Base-by-base conservation (phyloP, 2,329 filamentous ascomycete species). In the Verticillium dahliae region DNA sequence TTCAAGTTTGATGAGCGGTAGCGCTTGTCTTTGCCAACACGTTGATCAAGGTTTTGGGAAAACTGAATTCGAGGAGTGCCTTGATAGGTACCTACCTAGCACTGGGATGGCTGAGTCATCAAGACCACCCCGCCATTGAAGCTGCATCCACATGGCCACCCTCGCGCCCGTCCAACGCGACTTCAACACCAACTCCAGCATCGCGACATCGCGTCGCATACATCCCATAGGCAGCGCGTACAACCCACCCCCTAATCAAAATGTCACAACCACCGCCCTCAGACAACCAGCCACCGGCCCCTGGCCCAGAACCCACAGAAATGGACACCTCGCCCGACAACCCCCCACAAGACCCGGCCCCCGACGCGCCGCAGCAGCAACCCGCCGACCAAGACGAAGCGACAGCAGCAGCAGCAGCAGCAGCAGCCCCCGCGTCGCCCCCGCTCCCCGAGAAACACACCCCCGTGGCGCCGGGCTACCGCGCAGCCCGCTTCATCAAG, bases 401-500 rank as follows among this genome's bases (percentile, higher is more conserved):
- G 5, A 5, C 27, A 31, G 27, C 27, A 7, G 59, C 69, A 22
- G 18, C 18, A 22, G 18, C 18, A 22, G 18, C 27, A 31, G 27
- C 27, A 31, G 27, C 27, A 7, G 59, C 69, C 18, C 68, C 70
- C 2, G 68, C 68, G 27, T 76, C 77, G 7, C 75, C 76, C 27
- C 75, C 75, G 27, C 72, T 79, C 1, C 79, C 78, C 1, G 65
- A 71, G 57, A 75, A 74, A 27, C 77, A 78, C 69, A 77, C 75
- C 11, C 70, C 78, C 37, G 71, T 74, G 54, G 75, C 79, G 0
- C 84, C 85, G 0, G 86, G 86, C 56, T 81, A 81, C 2, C 84
- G 85, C 66, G 86, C 86, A 2, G 67, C 75, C 34, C 79, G 81
- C 55, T 79, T 88, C 62, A 78, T 81, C 59, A 75, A 80, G 60